phyloP scores from a whole-genome alignment of 768 basidiomycete species.

The Tubosaeta sp. region DNA sequence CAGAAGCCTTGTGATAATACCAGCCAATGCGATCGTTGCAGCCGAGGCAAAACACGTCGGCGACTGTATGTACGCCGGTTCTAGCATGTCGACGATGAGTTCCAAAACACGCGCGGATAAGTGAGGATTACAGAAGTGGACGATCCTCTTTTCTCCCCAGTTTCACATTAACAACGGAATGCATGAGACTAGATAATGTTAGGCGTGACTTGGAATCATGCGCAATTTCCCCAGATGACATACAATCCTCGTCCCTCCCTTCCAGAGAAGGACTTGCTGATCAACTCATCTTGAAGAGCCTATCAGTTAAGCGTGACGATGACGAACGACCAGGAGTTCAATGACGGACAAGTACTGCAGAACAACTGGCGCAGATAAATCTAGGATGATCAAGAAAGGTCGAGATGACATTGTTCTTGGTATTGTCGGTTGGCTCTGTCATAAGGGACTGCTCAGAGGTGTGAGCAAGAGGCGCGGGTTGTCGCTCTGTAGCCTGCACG shows the following conservation, averaged over 20 bases:
- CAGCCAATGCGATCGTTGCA: constrained; percentile 79
- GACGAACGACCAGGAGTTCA: neutral
- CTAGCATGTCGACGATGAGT: constrained; percentile 33
- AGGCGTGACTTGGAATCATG: constrained; percentile 1
- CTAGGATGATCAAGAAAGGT: constrained; percentile 63
- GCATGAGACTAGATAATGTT: constrained; percentile 52
- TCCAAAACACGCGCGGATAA: neutral
- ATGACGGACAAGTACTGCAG: constrained; percentile 55
- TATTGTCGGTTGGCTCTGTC: constrained; percentile 36
- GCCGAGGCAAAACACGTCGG: constrained; percentile 74
- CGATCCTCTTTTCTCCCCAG: constrained; percentile 73
- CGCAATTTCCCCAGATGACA: constrained; percentile 28
- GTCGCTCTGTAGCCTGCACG: neutral
- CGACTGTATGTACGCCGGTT: constrained; percentile 78
- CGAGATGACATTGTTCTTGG: constrained; percentile 53
- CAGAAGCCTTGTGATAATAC: constrained; percentile 79
- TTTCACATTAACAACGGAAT: constrained; percentile 73
- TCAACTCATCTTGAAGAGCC: constrained; percentile 80
- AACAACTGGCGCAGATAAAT: constrained; percentile 66
- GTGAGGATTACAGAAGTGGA: constrained; percentile 52
- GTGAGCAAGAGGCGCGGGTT: neutral
- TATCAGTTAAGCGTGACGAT: constrained; percentile 23
- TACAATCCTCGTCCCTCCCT: constrained; percentile 79
- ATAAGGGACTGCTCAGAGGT: constrained; percentile 7
- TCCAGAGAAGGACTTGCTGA: constrained; percentile 82